phyloP scores from a whole-genome alignment of 2,329 filamentous ascomycete genomes.

The Ophiostoma australiae region DNA sequence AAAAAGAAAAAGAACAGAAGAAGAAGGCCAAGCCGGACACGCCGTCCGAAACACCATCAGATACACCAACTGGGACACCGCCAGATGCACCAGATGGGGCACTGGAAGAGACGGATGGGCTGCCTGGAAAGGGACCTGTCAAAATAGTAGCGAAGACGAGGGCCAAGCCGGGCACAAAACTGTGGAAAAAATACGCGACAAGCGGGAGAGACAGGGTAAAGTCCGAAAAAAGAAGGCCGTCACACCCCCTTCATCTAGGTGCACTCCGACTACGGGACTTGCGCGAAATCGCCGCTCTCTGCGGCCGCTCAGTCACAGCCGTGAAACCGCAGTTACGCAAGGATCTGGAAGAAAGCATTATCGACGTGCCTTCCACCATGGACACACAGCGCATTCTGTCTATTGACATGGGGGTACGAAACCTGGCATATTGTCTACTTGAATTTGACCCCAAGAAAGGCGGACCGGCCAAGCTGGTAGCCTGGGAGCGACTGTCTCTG shows the following conservation, averaged over 20 bases:
- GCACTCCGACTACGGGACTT: constrained; percentile 32
- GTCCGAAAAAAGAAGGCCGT: background rate
- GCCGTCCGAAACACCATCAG: too few species aligned
- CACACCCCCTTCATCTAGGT: background rate
- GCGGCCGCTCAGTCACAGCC: constrained; percentile 56
- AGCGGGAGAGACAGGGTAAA: too few species aligned
- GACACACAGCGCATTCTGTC: constrained; percentile 59
- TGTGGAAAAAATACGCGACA: too few species aligned
- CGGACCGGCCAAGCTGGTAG: constrained; percentile 26
- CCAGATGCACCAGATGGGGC: too few species aligned
- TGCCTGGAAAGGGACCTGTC: too few species aligned
- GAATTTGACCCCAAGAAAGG: constrained; percentile 8
- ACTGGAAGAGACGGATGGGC: too few species aligned
- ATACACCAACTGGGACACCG: too few species aligned
- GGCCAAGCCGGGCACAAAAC: too few species aligned
- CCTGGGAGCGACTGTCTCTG: constrained; percentile 31
- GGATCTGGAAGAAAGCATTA: constrained; percentile 40
- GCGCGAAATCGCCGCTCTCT: constrained; percentile 55
- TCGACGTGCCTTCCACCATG: constrained; percentile 37
- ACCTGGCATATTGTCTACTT: constrained; percentile 69
- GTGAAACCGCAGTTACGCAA: constrained; percentile 36
- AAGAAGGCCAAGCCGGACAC: too few species aligned
- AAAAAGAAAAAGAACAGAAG: background rate
- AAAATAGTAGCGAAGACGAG: too few species aligned
- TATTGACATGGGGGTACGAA: constrained; percentile 80